Evolutionary conservation across 768 basidiomycete species (phyloP).

Genomic region (Suillus variegatus): DNA sequence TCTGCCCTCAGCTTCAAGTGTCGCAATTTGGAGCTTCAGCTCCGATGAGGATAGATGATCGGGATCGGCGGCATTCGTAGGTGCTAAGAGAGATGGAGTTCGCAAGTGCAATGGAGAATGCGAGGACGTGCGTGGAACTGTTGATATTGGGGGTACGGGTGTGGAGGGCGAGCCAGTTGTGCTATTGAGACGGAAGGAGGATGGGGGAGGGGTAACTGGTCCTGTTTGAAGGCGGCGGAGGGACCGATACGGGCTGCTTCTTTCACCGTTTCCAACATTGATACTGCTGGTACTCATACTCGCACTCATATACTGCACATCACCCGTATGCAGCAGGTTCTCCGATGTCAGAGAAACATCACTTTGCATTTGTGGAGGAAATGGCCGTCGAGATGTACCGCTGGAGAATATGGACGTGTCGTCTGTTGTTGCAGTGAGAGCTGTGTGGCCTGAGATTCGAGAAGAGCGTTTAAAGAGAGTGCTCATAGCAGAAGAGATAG

Average conservation of each 20-base stretch:
- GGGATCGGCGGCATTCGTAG: conserved; percentile 49
- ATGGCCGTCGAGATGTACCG: conserved; percentile 44
- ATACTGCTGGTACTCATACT: conserved; percentile 1
- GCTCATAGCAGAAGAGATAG: conserved; percentile 51
- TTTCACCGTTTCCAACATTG: not conserved
- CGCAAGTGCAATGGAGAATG: conserved; percentile 38
- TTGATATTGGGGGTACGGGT: conserved; percentile 20
- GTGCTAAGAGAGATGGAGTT: conserved; percentile 32
- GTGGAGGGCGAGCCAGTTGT: conserved; percentile 43
- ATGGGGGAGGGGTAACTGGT: conserved; percentile 47
- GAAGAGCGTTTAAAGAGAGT: conserved; percentile 54
- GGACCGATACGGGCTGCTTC: conserved; percentile 47
- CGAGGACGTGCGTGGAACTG: conserved; percentile 29
- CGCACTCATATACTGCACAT: conserved; percentile 18
- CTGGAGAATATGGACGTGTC: conserved; percentile 34
- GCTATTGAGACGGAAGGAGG: conserved; percentile 44
- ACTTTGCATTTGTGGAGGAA: conserved; percentile 42
- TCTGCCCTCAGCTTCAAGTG: conserved; percentile 70
- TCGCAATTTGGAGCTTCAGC: conserved; percentile 66
- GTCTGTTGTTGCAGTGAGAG: conserved; percentile 38
- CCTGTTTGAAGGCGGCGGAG: conserved; percentile 36
- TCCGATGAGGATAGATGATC: conserved; percentile 58
- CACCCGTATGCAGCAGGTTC: conserved; percentile 40
- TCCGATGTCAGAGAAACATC: conserved; percentile 28
- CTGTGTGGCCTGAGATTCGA: conserved; percentile 35